Evolutionary conservation across 2,329 filamentous ascomycete species (phyloP).

Genomic region (Fusarium hostae): DNA sequence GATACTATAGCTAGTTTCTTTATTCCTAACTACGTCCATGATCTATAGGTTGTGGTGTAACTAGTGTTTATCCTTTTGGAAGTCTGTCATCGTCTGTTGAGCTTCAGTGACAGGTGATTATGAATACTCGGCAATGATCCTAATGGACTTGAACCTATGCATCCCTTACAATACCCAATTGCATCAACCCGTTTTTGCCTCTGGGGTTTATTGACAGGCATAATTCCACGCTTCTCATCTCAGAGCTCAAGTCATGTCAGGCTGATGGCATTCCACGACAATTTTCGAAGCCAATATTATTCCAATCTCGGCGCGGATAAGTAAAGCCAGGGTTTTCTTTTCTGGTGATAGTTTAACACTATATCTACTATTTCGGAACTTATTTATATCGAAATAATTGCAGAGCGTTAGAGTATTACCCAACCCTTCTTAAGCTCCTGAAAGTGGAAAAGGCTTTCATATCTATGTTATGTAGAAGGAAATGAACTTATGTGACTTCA

Average conservation of each 20-base stretch:
- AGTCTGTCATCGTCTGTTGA: no score
- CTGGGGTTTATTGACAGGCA: not conserved
- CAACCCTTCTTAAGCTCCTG: not conserved
- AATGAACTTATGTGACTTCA: not conserved
- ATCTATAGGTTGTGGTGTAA: not conserved
- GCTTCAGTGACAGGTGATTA: not conserved
- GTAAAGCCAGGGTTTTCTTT: not conserved
- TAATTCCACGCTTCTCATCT: not conserved
- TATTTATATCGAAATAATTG: not conserved
- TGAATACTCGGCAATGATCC: not conserved
- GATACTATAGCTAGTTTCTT: not conserved
- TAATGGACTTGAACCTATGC: not conserved
- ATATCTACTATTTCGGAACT: not conserved
- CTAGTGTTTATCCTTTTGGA: not conserved
- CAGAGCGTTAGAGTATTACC: not conserved
- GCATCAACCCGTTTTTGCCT: not conserved
- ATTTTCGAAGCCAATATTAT: not conserved
- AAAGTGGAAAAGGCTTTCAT: not conserved
- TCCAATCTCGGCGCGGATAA: not conserved
- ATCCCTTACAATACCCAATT: not conserved
- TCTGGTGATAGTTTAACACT: no score
- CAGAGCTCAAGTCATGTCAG: not conserved
- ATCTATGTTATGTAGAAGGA: not conserved
- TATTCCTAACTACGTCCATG: rapidly evolving
- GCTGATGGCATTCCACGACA: not conserved